phyloP scores from a whole-genome alignment of 257 asterid species.

The Cordia subcordata region DNA sequence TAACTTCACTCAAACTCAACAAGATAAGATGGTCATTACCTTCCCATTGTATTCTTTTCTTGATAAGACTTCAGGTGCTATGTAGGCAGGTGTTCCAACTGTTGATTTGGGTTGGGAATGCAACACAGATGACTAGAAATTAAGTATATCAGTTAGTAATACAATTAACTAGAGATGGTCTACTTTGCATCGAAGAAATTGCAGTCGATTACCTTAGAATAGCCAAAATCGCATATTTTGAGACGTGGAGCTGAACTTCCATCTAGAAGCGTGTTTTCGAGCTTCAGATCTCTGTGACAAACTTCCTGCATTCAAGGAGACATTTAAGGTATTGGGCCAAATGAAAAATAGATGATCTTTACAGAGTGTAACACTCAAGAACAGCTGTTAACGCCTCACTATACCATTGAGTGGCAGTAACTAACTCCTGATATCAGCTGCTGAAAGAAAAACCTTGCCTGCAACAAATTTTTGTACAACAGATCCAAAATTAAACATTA shows the following conservation, averaged over 20 bases:
- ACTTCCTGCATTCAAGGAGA: conserved; percentile 49
- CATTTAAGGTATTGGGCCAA: neutral
- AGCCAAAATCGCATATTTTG: conserved; percentile 82
- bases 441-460: conserved; percentile 79
- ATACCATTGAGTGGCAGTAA: conserved; percentile 79
- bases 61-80: conserved; percentile 82
- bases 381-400: neutral
- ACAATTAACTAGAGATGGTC: neutral
- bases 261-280: conserved; percentile 69
- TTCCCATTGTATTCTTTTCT: conserved; percentile 84
- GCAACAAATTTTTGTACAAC: conserved; percentile 10
- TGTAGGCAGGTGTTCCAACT: conserved; percentile 86
- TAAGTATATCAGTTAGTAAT: conserved; percentile 2
- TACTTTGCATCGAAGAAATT: neutral
- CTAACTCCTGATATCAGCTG: conserved; percentile 78
- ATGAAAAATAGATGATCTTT: neutral
- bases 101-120: conserved; percentile 98
- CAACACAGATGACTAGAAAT: conserved; percentile 54
- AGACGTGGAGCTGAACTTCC: conserved; percentile 64
- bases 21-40: conserved; percentile 28
- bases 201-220: conserved; percentile 47
- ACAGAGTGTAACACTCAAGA: neutral
- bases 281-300: conserved; percentile 82
- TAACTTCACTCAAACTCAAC: neutral
- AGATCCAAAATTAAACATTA: neutral